Evolutionary conservation across 306 rosid genomes (phyloP), one percentile per base, ranked within the genome.

Genomic region (Notholithocarpus densiflorus): DNA sequence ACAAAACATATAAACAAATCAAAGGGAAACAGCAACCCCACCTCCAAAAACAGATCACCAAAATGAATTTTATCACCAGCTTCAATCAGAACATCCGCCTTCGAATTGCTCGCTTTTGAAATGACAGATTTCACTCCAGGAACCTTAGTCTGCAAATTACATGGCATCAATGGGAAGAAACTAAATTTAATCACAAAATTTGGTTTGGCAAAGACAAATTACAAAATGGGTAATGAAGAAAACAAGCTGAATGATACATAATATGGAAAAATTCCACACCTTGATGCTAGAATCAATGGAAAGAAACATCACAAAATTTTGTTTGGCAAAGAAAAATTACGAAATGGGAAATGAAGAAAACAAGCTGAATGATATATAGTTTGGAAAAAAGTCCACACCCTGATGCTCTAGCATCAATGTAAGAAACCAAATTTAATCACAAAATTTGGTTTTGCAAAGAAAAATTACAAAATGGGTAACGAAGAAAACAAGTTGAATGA

Each of bases 11-110:
- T 13, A 23, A 7, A 31, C 2, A 18, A 37, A 15, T 17, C 4
- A 73, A 8, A 66, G 65, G 15, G 73, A 18, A 69, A 20, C 79
- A 76, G 79, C 17, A 81, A 40, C 20, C 82, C 60, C 71, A 92
- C 98, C 98, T 92, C 98, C 60, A 95, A 86, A 86, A 77, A 95
- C 78, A 92, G 89, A 88, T 91, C 82, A 4, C 99, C 99, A 64
- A 95, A 80, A 21, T 40, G 43, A 70, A 95, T 62, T 75, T 88
- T 87, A 76, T 93, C 92, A 17, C 94, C 96, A 3, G 81, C 84
- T 73, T 86, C 89, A 34, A 93, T 83, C 57, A 80, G 71, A 71
- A 89, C 64, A 86, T 96, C 97, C 7, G 98, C 98, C 15, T 85
- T 90, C 19, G 97, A 91, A 53, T 90, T 87, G 83, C 98, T 91